Evolutionary conservation across 2,329 filamentous ascomycete species (phyloP).

Genomic region (Aspergillus arachidicola): DNA sequence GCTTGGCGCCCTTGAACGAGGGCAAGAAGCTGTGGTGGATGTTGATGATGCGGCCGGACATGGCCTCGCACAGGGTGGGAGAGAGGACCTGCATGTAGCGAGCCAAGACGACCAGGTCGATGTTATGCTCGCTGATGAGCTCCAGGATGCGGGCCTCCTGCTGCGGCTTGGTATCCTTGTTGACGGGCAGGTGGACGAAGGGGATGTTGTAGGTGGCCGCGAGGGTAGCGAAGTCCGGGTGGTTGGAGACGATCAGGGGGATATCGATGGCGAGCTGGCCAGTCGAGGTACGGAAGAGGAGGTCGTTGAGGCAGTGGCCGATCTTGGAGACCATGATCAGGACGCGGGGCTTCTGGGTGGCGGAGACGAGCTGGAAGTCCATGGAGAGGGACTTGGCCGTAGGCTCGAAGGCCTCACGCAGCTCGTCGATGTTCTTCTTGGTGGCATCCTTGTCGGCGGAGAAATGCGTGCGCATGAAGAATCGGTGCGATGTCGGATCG

Average conservation of each 20-base stretch:
- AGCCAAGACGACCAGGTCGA: constrained; percentile 79
- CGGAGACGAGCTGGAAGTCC: constrained; percentile 71
- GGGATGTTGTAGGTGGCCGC: constrained; percentile 74
- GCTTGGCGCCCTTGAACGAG: constrained; percentile 84
- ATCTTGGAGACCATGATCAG: constrained; percentile 91
- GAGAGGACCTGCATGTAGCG: constrained; percentile 88
- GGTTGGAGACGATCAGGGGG: constrained; percentile 80
- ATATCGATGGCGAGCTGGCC: constrained; percentile 75
- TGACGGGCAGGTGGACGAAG: constrained; percentile 81
- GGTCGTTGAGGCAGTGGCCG: constrained; percentile 81
- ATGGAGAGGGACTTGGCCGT: constrained; percentile 68
- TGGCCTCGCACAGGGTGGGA: constrained; percentile 71
- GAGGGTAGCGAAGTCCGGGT: constrained; percentile 70
- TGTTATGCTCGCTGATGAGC: constrained; percentile 66
- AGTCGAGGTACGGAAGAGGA: constrained; percentile 76
- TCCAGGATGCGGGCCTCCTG: constrained; percentile 74
- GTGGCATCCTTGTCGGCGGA: constrained; percentile 49
- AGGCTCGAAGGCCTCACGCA: constrained; percentile 59
- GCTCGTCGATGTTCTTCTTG: constrained; percentile 48
- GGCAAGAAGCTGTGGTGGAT: constrained; percentile 88
- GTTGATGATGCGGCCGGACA: constrained; percentile 88
- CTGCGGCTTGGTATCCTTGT: constrained; percentile 72
- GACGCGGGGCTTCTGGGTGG: constrained; percentile 70
- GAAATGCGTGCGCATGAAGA: constrained; percentile 90
- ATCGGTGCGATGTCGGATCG: constrained; percentile 71